phyloP scores from a whole-genome alignment of 2,329 filamentous ascomycete species.

The Aspergillus pseudoglaucus region DNA sequence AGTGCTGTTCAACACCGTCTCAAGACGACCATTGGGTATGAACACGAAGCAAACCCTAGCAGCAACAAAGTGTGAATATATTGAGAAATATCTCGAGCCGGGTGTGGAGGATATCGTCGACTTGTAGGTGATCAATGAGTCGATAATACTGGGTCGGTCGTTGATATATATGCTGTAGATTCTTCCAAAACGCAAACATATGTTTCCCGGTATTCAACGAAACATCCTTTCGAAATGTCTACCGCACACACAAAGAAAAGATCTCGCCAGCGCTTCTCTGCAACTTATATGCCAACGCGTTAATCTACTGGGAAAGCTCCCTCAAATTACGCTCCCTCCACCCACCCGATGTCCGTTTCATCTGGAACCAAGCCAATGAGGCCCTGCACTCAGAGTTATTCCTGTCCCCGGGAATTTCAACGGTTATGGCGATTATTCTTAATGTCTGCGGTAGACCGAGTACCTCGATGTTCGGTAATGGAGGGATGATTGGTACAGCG shows the following conservation, averaged over 20 bases:
- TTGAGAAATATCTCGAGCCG: slow-evolving; percentile 45
- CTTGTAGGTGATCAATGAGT: slow-evolving; percentile 28
- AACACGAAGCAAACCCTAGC: slow-evolving; percentile 15
- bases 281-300: slow-evolving; percentile 46
- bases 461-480: slow-evolving; percentile 51
- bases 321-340: slow-evolving; percentile 28
- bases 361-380: slow-evolving; percentile 53
- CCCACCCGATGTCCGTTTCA: slow-evolving; percentile 47
- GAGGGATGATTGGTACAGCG: slow-evolving; percentile 45
- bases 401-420: slow-evolving; percentile 48
- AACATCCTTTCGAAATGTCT: slow-evolving; percentile 39
- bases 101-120: slow-evolving; percentile 37
- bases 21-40: slow-evolving; percentile 38
- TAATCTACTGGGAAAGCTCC: slow-evolving; percentile 47
- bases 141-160: background rate
- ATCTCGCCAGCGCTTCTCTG: slow-evolving; percentile 49
- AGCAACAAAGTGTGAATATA: slow-evolving; percentile 39
- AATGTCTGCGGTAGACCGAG: slow-evolving; percentile 52
- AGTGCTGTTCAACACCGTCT: slow-evolving; percentile 44
- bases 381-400: slow-evolving; percentile 51
- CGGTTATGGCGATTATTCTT: slow-evolving; percentile 47
- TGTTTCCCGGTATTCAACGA: slow-evolving; percentile 52
- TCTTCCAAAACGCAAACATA: slow-evolving; percentile 45
- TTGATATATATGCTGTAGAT: slow-evolving; percentile 25
- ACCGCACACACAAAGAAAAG: slow-evolving; percentile 34